Base-by-base conservation (phyloP, 805 yeast genomes). In the Soucietia sequanensis region DNA sequence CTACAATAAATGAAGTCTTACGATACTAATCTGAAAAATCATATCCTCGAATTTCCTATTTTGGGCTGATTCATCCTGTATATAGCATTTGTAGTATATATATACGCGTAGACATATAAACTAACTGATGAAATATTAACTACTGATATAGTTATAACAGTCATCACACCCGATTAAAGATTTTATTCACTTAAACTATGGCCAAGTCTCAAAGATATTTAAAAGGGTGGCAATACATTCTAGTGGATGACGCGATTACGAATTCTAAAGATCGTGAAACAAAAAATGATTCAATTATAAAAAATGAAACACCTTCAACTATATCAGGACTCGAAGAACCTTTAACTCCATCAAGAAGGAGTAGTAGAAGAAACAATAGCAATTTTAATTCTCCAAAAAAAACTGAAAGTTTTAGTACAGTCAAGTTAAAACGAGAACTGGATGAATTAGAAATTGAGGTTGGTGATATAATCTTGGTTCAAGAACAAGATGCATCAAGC, bases 391-490 rank as follows among this genome's bases (percentile, higher is more conserved):
- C 26, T 28, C 33, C 15, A 30, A 13, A 11, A 24, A 12, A 8
- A 17, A 10, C 8, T 5, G 22, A 2, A 19, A 28, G 29, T 25
- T 18, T n/a, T 16, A 31, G 11, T 31, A 33, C n/a, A 8, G 49
- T 67, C 9, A 37, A 53, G 4, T 46, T 78, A 16, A 60, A 54
- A 35, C 58, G 81, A 38, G 65, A 56, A 7, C 48, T 44, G 0
- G 85, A 78, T 52, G 74, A 67, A 3, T 41, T 78, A 23, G 71
- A 64, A 30, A 44, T 82, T 14, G 62, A 63, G 17, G 64, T 65
- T 7, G 89, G 89, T 3, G 81, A 76, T 41, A 60, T 74, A 24
- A 48, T 81, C 0, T 50, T 78, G 6, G 60, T 74, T 27, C 57
- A 56, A 21, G 48, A 52, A 22, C 63, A 62, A 35, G 58, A 58